Base-by-base conservation (phyloP, 495 filamentous ascomycete species). In the Evansstolkia leycettana region DNA sequence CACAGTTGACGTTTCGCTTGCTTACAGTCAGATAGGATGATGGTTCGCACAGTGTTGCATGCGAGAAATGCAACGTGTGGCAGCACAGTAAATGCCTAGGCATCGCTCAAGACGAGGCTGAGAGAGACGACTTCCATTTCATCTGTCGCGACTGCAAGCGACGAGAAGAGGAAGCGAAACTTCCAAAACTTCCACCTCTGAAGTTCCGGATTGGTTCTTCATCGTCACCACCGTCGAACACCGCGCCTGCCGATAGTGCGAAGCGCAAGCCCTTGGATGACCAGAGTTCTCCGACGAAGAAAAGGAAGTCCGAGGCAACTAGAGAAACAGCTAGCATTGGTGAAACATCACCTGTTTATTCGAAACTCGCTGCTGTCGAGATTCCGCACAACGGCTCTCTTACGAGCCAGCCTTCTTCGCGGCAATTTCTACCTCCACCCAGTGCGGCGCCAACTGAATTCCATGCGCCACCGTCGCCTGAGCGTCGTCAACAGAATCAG, bases 1-100 rank as follows among this genome's bases (percentile, higher is more conserved):
- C 31, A 29, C 19, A 6, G 9, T 28, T 20, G 7, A 29, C 4
- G n/a, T 34, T 11, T 16, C 17, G 7, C 17, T 20, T 31, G 19
- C 40, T 51, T 16, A 50, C 39, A 39, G 23, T 35, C 27, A 9
- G n/a, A 17, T 39, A 79, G 72, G 89, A 95, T 45, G 90, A 95
- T 46, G 90, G 90, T 31, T 78, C 82, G 1, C 84, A 93, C 53
- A 94, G 83, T 51, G 75, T 98, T 39, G 80, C 87, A n/a, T 98
- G 90, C 53, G 90, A 96, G 48, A 78, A 70, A 32, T 98, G 90
- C 67, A 90, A 82, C 51, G 78, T 93, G 13, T 98, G 90, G 90
- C 89, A 95, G 51, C 90, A 95, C 47, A 89, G 82, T 64, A 80
- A 78, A 32, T 98, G 90, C 48, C 74, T 94, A 33, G 82, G 77